phyloP scores from a whole-genome alignment of 73 alveolate genomes.

The Paramecium primaurelia region DNA sequence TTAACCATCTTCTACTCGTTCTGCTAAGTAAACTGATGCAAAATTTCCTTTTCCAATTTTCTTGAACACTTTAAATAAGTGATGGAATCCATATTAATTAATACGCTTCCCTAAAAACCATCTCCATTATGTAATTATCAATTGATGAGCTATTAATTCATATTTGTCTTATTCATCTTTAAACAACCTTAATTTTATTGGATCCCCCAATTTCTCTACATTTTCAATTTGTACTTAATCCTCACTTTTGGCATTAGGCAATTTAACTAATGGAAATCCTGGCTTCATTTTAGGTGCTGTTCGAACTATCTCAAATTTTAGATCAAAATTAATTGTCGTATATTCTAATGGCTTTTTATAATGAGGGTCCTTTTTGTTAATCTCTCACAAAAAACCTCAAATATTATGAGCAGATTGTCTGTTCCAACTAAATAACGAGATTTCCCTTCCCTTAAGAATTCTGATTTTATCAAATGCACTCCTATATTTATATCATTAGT shows the following conservation, averaged over 20 bases:
- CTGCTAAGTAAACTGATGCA: conserved; percentile 59
- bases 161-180: not conserved
- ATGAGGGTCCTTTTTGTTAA: not conserved
- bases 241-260: not conserved
- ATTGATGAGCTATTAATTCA: not conserved
- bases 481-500: not conserved
- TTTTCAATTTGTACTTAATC: not conserved
- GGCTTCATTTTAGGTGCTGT: not conserved
- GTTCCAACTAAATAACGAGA: not conserved
- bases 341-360: not conserved
- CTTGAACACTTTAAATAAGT: conserved; percentile 32
- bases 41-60: conserved; percentile 56
- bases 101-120: conserved; percentile 24
- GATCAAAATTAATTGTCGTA: not conserved
- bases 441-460: not conserved
- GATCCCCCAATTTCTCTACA: not conserved
- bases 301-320: conserved; percentile 21
- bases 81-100: conserved; percentile 51
- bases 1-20: conserved; percentile 55
- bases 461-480: not conserved
- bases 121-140: conserved; percentile 37
- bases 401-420: not conserved
- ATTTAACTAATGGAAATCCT: not conserved
- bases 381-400: not conserved
- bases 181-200: not conserved